Evolutionary conservation across 2,329 filamentous ascomycete species (phyloP).

Genomic region (Dothidotthia symphoricarpi): DNA sequence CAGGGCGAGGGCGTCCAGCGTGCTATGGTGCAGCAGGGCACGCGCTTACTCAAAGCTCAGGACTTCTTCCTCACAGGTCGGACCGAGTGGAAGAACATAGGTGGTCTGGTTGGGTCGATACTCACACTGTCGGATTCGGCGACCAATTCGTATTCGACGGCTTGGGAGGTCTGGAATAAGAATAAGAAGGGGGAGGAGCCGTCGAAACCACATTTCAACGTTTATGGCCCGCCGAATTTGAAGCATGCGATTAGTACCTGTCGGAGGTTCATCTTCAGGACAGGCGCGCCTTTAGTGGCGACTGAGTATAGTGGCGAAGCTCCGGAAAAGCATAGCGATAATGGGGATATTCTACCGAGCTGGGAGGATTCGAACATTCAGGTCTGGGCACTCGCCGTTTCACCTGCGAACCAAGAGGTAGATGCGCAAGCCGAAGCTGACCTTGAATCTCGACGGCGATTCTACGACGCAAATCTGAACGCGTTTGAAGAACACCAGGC

Average conservation of each 20-base stretch:
- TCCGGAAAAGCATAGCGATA: conserved; percentile 25
- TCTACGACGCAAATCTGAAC: conserved; percentile 29
- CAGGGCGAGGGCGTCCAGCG: conserved; percentile 83
- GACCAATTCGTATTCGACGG: conserved; percentile 48
- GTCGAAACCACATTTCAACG: conserved; percentile 39
- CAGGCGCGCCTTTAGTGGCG: conserved; percentile 70
- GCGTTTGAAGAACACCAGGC: conserved; percentile 33
- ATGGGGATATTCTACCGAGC: conserved; percentile 55
- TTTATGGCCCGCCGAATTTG: conserved; percentile 80
- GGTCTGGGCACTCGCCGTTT: conserved; percentile 77
- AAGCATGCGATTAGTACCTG: conserved; percentile 78
- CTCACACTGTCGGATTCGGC: conserved; percentile 75
- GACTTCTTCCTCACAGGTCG: conserved; percentile 82
- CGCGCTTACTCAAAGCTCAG: conserved; percentile 63
- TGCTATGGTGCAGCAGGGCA: conserved; percentile 65
- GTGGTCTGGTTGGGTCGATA: conserved; percentile 81
- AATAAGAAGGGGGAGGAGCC: conserved; percentile 18
- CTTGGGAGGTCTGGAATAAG: conserved; percentile 38
- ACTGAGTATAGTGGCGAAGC: conserved; percentile 59
- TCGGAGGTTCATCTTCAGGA: conserved; percentile 81
- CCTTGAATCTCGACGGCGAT: conserved; percentile 19
- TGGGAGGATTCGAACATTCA: conserved; percentile 74
- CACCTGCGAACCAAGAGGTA: conserved; percentile 20
- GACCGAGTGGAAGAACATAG: conserved; percentile 71
- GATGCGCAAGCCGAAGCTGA: conserved; percentile 16